Percentiles rank a stretch among this genome's conserved stretches.
phyloP scores from a whole-genome alignment of 208 protist species.

The Trypanosoma cruzi region DNA sequence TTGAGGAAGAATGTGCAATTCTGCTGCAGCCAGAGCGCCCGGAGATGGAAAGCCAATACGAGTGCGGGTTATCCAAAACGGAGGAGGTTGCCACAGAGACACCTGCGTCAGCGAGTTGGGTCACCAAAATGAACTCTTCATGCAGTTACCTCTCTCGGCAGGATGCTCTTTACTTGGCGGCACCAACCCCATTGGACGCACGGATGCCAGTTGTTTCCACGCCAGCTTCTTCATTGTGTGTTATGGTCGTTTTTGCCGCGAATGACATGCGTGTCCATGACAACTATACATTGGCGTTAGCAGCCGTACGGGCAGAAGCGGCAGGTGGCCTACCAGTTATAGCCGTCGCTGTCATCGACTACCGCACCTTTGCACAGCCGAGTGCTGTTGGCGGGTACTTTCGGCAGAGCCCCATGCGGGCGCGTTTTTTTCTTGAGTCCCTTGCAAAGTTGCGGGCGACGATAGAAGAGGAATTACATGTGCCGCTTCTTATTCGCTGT shows the following conservation, averaged over 20 bases:
- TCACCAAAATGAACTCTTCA: not conserved
- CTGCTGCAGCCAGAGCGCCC: constrained; percentile 13
- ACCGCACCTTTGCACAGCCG: constrained; percentile 86
- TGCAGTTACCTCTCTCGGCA: constrained; percentile 46
- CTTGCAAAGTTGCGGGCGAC: constrained; percentile 62
- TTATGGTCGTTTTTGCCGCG: constrained; percentile 77
- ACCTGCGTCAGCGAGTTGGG: not conserved
- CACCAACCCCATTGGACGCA: constrained; percentile 42
- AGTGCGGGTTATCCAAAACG: not conserved
- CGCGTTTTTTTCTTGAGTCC: constrained; percentile 74
- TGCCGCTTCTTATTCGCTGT: constrained; percentile 81
- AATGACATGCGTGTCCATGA: constrained; percentile 91
- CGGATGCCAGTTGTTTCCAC: constrained; percentile 22
- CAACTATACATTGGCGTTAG: constrained; percentile 83
- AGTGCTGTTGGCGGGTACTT: constrained; percentile 83
- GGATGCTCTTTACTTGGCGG: constrained; percentile 63
- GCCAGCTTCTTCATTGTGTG: constrained; percentile 29
- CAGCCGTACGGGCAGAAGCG: constrained; percentile 49
- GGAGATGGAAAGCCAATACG: not conserved
- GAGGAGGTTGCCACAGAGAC: not conserved
- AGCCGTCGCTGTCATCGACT: constrained; percentile 79
- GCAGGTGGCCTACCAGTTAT: constrained; percentile 54
- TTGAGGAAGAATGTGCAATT: not conserved
- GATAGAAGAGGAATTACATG: constrained; percentile 47
- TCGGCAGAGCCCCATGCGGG: constrained; percentile 78